phyloP scores from a whole-genome alignment of 345 rosid species.

The Punica granatum region DNA sequence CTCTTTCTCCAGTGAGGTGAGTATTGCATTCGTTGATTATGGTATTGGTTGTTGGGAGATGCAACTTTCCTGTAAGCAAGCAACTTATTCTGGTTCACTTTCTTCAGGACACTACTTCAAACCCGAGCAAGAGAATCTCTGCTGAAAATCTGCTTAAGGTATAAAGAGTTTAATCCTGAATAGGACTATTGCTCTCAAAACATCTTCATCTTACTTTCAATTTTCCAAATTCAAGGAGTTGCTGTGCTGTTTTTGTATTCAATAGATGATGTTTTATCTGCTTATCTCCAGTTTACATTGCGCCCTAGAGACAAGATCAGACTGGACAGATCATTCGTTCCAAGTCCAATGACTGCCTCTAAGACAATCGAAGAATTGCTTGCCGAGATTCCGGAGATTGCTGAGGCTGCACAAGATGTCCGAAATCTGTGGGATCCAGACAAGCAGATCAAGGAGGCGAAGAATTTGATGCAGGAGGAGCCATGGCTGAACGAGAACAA shows the following conservation, averaged over 20 bases:
- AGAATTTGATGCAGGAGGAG: slow-evolving; percentile 23
- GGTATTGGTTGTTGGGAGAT: background rate
- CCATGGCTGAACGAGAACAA: slow-evolving; percentile 61
- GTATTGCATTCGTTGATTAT: slow-evolving; percentile 10
- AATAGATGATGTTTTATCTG: background rate
- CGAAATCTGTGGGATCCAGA: slow-evolving; percentile 42
- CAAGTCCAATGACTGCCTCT: slow-evolving; percentile 35
- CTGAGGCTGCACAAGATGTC: slow-evolving; percentile 50
- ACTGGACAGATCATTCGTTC: slow-evolving; percentile 64
- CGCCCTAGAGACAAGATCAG: slow-evolving; percentile 83
- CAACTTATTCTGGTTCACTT: slow-evolving; percentile 10
- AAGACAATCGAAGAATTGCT: slow-evolving; percentile 50
- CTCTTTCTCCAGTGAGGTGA: slow-evolving; percentile 39
- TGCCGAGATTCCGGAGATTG: slow-evolving; percentile 66
- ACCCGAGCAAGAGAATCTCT: slow-evolving; percentile 30
- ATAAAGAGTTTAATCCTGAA: slow-evolving; percentile 2
- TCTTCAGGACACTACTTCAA: slow-evolving; percentile 33
- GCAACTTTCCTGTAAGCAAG: background rate
- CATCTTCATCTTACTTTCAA: too few relatives aligned
- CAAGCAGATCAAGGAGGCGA: slow-evolving; percentile 17
- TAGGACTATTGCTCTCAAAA: background rate
- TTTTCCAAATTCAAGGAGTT: too few relatives aligned
- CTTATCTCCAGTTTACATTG: slow-evolving; percentile 54
- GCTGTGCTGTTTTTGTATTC: background rate
- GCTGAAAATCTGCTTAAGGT: slow-evolving; percentile 99